Conservation (phyloP, 1,139 yeast species). For the Wickerhamomyces sp. region DNA sequence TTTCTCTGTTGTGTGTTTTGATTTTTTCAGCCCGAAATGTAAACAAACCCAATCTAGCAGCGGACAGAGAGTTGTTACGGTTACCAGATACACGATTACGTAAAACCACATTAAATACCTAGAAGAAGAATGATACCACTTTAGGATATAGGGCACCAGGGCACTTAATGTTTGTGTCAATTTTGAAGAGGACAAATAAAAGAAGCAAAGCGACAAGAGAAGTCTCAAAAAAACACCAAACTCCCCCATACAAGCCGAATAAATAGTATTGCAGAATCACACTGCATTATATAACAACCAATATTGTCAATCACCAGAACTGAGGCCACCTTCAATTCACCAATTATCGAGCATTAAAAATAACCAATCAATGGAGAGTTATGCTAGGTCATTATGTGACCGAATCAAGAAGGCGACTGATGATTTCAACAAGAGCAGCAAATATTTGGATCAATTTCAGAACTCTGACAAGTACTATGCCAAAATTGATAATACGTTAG, state of each 20-base stretch:
- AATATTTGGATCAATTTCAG: conserved; percentile 6
- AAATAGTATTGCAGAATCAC: too few relatives aligned
- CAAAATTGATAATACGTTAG: conserved; percentile 5
- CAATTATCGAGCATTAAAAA: too few relatives aligned
- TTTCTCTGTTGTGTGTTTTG: background rate
- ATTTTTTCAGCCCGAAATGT: background rate
- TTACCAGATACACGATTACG: background rate
- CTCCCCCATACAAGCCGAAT: too few relatives aligned
- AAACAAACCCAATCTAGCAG: background rate
- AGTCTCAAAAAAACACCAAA: too few relatives aligned
- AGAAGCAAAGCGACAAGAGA: too few relatives aligned
- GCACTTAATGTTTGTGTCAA: too few relatives aligned
- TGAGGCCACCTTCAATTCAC: too few relatives aligned
- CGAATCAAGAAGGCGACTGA: conserved; percentile 4
- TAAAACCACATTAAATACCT: background rate
- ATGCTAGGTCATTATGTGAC: background rate
- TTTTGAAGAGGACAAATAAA: too few relatives aligned
- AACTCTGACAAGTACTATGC: conserved; percentile 2
- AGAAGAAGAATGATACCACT: background rate
- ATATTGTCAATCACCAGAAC: too few relatives aligned
- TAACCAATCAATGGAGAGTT: conserved; percentile 4
- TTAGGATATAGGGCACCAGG: background rate
- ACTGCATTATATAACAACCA: too few relatives aligned
- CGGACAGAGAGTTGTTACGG: background rate
- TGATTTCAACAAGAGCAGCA: conserved; percentile 1